phyloP scores from a whole-genome alignment of 208 protist genomes.

The Leishmania amazonensis region DNA sequence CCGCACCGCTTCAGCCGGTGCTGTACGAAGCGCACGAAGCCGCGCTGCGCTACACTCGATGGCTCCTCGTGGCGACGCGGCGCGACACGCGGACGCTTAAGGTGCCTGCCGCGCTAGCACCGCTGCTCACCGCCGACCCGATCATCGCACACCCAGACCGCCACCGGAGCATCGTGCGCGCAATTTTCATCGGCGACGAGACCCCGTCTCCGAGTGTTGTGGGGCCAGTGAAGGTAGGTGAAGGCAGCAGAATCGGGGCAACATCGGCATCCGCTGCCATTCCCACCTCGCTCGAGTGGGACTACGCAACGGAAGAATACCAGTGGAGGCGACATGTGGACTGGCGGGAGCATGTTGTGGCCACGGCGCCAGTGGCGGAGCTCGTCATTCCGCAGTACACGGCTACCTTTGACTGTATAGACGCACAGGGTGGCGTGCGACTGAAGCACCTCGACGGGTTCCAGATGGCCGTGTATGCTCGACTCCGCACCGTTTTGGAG shows the following conservation, averaged over 20 bases:
- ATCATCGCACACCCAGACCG: slow-evolving; percentile 67
- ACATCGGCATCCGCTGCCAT: neutral
- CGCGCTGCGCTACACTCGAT: slow-evolving; percentile 44
- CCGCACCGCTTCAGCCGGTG: slow-evolving; percentile 49
- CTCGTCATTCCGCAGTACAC: slow-evolving; percentile 65
- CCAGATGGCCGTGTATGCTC: slow-evolving; percentile 49
- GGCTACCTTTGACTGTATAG: slow-evolving; percentile 57
- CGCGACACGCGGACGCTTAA: slow-evolving; percentile 40
- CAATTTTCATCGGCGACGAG: slow-evolving; percentile 20
- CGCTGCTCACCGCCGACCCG: slow-evolving; percentile 74
- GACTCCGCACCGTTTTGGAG: slow-evolving; percentile 44
- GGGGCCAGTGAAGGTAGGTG: neutral
- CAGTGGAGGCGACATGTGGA: slow-evolving; percentile 66
- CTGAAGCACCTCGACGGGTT: slow-evolving; percentile 72
- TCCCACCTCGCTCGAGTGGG: slow-evolving; percentile 23
- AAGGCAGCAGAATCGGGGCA: neutral
- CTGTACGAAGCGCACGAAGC: slow-evolving; percentile 60
- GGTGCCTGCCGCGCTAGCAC: slow-evolving; percentile 63
- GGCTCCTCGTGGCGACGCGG: slow-evolving; percentile 61
- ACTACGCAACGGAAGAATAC: slow-evolving; percentile 50
- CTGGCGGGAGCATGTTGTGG: slow-evolving; percentile 46
- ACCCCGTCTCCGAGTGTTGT: neutral
- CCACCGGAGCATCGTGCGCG: slow-evolving; percentile 37
- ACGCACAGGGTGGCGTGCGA: slow-evolving; percentile 48
- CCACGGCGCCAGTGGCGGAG: slow-evolving; percentile 40